phyloP scores from a whole-genome alignment of 78 protist species.

The Parvularia atlantis region DNA sequence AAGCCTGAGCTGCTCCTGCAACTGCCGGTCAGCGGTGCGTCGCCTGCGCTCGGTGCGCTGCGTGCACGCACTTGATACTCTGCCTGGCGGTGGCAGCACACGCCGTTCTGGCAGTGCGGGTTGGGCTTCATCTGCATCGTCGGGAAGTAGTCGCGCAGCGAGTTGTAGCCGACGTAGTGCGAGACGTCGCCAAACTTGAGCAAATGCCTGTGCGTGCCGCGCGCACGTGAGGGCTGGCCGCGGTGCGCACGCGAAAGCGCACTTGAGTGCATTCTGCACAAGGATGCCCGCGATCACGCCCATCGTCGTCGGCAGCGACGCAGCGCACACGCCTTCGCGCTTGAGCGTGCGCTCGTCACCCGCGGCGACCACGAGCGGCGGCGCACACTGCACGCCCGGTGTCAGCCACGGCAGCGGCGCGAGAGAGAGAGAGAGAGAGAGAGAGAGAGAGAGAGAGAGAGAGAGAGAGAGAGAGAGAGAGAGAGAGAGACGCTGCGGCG shows the following conservation, averaged over 20 bases:
- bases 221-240: too few species aligned
- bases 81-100: conserved; percentile 33
- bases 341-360: conserved; percentile 76
- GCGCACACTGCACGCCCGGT: conserved; percentile 59
- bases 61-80: too few species aligned
- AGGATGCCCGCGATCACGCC: conserved; percentile 86
- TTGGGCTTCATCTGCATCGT: conserved; percentile 64
- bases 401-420: too few species aligned
- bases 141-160: conserved; percentile 82
- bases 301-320: conserved; percentile 97
- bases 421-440: neutral
- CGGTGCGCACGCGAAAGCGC: neutral
- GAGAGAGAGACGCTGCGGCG: neutral
- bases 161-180: conserved; percentile 77
- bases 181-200: conserved; percentile 78
- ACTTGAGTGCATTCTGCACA: conserved; percentile 86
- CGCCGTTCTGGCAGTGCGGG: conserved; percentile 51
- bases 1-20: too few species aligned
- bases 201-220: conserved; percentile 5
- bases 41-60: too few species aligned
- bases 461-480: too few species aligned
- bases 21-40: too few species aligned
- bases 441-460: neutral
- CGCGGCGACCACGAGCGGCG: conserved; percentile 89
- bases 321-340: conserved; percentile 79